Conservation (phyloP, 2,329 filamentous ascomycete species). For the Pseudogymnoascus destructans region DNA sequence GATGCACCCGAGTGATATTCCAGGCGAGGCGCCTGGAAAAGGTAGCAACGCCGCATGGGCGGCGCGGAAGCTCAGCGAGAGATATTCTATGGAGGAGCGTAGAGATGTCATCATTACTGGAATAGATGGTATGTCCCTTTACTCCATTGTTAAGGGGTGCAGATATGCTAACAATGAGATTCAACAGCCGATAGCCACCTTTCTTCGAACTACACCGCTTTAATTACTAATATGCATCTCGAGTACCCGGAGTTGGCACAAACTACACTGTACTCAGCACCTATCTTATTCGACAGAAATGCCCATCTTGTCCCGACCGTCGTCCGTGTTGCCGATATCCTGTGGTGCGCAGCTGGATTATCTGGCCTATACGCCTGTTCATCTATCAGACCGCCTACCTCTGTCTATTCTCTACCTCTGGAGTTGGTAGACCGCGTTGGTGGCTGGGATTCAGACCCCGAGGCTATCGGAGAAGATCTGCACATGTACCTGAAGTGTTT, state of each 20-base stretch:
- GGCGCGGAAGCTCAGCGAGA: conserved; percentile 50
- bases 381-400: conserved; percentile 55
- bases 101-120: conserved; percentile 56
- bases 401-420: conserved; percentile 59
- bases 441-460: conserved; percentile 58
- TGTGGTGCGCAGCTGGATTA: conserved; percentile 59
- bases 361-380: conserved; percentile 54
- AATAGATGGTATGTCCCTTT: conserved; percentile 50
- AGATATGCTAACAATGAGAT: conserved; percentile 1
- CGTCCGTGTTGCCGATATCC: conserved; percentile 57
- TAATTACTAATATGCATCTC: conserved; percentile 50
- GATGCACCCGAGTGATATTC: conserved; percentile 51
- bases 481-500: conserved; percentile 73
- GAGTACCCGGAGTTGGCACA: conserved; percentile 44
- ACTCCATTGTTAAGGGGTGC: not conserved
- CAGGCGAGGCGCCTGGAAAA: conserved; percentile 58
- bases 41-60: conserved; percentile 64
- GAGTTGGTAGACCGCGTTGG: conserved; percentile 54
- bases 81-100: conserved; percentile 38
- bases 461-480: conserved; percentile 62
- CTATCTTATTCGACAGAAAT: conserved; percentile 64
- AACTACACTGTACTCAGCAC: conserved; percentile 54
- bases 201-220: conserved; percentile 51
- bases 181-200: conserved; percentile 56
- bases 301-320: conserved; percentile 53